These are phyloP conservation scores for Xanthoconium separans DNA, from an alignment of 1,284 basidiomycete genomes.

Conservation along the genomic window DNA sequence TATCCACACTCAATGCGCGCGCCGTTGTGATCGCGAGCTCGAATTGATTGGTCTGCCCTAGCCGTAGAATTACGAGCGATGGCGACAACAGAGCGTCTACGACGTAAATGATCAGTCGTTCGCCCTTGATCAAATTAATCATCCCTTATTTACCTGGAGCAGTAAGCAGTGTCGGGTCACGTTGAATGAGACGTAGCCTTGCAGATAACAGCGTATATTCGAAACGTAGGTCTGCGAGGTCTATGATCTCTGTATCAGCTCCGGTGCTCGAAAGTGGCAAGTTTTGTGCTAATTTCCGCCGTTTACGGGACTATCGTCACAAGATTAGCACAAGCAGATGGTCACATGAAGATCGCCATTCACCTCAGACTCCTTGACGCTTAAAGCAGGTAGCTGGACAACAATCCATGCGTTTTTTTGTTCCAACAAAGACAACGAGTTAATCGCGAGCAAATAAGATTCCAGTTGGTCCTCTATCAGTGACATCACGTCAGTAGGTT, in stretches of 20 bases:
- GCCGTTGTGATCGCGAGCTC: constrained; percentile 81
- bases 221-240: constrained; percentile 79
- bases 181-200: constrained; percentile 72
- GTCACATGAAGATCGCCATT: constrained; percentile 23
- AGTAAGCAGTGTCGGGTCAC: constrained; percentile 51
- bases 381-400: constrained; percentile 23
- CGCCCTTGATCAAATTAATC: constrained; percentile 12
- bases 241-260: constrained; percentile 72
- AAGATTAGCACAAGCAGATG: constrained; percentile 21
- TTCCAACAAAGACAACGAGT: constrained; percentile 84
- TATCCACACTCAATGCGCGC: constrained; percentile 76
- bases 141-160: constrained; percentile 43
- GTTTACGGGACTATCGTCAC: constrained; percentile 55
- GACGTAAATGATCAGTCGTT: constrained; percentile 19
- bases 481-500: constrained; percentile 53
- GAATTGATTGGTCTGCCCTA: constrained; percentile 80
- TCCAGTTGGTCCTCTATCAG: constrained; percentile 77
- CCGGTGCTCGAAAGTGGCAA: constrained; percentile 77
- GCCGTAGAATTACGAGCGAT: constrained; percentile 73
- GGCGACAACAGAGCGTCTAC: constrained; percentile 68
- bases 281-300: constrained; percentile 68
- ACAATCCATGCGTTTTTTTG: constrained; percentile 79
- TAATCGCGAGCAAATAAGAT: constrained; percentile 85
- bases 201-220: constrained; percentile 83
- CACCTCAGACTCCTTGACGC: constrained; percentile 28